phyloP scores from a whole-genome alignment of 306 rosid species.

The Vigna unguiculata region DNA sequence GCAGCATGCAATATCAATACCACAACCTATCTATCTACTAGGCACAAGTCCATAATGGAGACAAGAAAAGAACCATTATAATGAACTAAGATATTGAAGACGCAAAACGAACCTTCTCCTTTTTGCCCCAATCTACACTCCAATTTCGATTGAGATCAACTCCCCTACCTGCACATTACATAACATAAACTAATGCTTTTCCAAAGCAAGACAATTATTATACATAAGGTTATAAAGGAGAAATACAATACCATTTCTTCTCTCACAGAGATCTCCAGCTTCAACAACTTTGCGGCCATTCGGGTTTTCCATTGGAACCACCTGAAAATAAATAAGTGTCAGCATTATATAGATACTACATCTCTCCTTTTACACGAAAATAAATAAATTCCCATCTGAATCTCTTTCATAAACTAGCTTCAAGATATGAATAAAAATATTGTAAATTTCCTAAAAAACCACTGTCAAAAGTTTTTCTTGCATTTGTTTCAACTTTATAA shows the following conservation, averaged over 20 bases:
- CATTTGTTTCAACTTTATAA: not conserved
- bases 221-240: constrained; percentile 35
- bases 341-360: constrained; percentile 36
- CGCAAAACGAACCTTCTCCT: constrained; percentile 75
- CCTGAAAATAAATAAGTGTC: constrained; percentile 59
- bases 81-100: constrained; percentile 25
- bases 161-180: constrained; percentile 81
- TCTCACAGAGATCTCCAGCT: constrained; percentile 92
- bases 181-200: constrained; percentile 46
- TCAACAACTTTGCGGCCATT: constrained; percentile 93
- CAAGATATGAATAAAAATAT: constrained; percentile 1
- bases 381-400: constrained; percentile 18
- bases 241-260: constrained; percentile 82
- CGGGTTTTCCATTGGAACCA: constrained; percentile 93
- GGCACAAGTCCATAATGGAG: constrained; percentile 16
- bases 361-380: constrained; percentile 26
- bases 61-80: constrained; percentile 10
- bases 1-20: constrained; percentile 3
- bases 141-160: constrained; percentile 99
- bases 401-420: not conserved
- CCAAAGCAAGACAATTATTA: constrained; percentile 36
- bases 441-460: not conserved
- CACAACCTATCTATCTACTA: constrained; percentile 11
- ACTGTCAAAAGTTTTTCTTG: not conserved
- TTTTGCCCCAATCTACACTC: constrained; percentile 99